Percentiles rank a stretch among this genome's conserved stretches.
Conservation (phyloP, 2,329 filamentous ascomycete species). For the Xylaria sp. region DNA sequence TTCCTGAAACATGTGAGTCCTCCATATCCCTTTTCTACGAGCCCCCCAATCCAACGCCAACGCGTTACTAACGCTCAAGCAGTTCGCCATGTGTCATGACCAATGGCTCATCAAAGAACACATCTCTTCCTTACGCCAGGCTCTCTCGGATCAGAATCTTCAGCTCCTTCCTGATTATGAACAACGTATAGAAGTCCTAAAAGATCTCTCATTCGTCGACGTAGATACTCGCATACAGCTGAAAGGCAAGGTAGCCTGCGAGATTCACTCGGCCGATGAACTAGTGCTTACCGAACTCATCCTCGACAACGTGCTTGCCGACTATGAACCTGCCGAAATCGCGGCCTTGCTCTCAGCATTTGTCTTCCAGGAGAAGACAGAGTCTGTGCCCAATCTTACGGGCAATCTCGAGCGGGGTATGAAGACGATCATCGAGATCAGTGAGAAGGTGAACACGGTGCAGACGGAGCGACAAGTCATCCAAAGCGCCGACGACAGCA, state of each 20-base stretch:
- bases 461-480: conserved; percentile 95
- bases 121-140: conserved; percentile 84
- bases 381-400: conserved; percentile 81
- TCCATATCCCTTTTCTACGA: conserved; percentile 1
- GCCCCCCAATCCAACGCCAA: too few species aligned
- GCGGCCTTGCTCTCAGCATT: conserved; percentile 93
- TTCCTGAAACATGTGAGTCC: conserved; percentile 89
- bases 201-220: conserved; percentile 93
- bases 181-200: conserved; percentile 90
- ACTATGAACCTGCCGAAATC: conserved; percentile 96
- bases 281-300: conserved; percentile 95
- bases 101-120: conserved; percentile 97
- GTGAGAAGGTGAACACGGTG: conserved; percentile 90
- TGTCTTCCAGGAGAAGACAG: conserved; percentile 97
- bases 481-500: conserved; percentile 86
- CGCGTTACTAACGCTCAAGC: conserved; percentile 20
- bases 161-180: conserved; percentile 97
- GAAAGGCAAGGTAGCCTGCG: conserved; percentile 98
- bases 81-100: conserved; percentile 96
- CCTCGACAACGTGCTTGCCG: conserved; percentile 93
- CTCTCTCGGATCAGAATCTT: conserved; percentile 96
- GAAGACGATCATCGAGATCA: conserved; percentile 87
- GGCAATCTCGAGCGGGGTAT: conserved; percentile 84
- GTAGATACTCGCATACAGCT: conserved; percentile 87
- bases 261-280: conserved; percentile 97